A percentile compares a stretch with the other conserved stretches of the same genome.
These are phyloP conservation scores for Scheffersomyces lignicola DNA, from an alignment of 1,139 yeast genomes.

Conservation along the genomic window DNA sequence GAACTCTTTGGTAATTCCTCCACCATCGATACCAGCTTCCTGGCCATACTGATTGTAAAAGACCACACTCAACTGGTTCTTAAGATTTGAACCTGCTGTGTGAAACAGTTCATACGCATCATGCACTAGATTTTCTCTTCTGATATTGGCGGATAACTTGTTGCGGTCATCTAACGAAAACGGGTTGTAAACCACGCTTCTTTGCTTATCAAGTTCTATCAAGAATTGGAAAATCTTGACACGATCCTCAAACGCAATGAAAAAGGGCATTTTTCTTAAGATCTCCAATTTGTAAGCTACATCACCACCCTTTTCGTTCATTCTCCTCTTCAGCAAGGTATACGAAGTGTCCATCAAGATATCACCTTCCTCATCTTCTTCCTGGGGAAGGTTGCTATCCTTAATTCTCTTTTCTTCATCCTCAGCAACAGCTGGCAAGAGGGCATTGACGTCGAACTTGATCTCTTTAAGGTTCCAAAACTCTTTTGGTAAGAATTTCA, in stretches of 20 bases:
- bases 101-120: conserved; percentile 71
- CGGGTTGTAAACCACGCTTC: conserved; percentile 16
- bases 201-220: conserved; percentile 51
- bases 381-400: conserved; percentile 1
- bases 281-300: conserved; percentile 39
- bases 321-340: not conserved
- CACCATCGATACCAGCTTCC: conserved; percentile 95
- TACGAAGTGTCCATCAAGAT: not conserved
- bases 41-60: conserved; percentile 67
- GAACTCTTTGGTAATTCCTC: conserved; percentile 92
- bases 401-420: conserved; percentile 32
- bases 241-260: conserved; percentile 71
- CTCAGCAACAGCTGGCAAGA: conserved; percentile 37
- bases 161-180: conserved; percentile 17
- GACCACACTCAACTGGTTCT: conserved; percentile 58
- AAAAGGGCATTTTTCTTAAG: conserved; percentile 70
- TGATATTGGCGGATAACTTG: conserved; percentile 50
- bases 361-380: conserved; percentile 7
- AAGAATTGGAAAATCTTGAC: conserved; percentile 72
- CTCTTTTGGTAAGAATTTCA: conserved; percentile 50
- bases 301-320: conserved; percentile 13
- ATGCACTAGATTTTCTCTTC: conserved; percentile 67
- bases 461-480: conserved; percentile 55
- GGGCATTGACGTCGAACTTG: conserved; percentile 26
- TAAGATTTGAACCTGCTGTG: conserved; percentile 47